Evolutionary conservation across 441 rosid species (phyloP), one percentile per base, ranked within the genome.

Genomic region (Aquilaria agallochum): DNA sequence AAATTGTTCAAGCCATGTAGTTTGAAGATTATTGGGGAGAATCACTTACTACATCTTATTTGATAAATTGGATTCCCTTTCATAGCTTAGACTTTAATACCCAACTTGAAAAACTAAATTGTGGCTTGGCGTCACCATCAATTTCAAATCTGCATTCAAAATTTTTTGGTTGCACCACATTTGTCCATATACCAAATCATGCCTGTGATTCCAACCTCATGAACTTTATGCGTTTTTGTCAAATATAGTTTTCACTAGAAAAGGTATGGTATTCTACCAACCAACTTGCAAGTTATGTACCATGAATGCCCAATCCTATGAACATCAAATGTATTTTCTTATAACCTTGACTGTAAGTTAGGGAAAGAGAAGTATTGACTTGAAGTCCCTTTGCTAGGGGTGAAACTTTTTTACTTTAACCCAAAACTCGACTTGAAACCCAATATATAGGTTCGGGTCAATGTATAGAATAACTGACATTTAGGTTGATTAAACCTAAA

Each of bases 191-290:
- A 3, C 67, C 15, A 5, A 32, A 50, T 11, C 0, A 40, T 46
- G 30, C 33, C 9, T 11, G 45, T 5, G 11, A 10, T 56, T 68
- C 2, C 14, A n/a, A 20, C 45, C 58, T 7, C 40, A 7, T 9
- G 49, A 20, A 20, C 64, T 11, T 44, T 69, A 53, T 63, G 68
- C 62, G 1, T 60, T 33, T 67, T 67, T 55, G 9, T 63, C 1
- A 54, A 58, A 2, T 69, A 62, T 56, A 48, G 33, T 61, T 15
- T 47, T 13, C 27, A 57, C 44, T 6, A 56, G 5, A 56, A 56
- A 51, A 47, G 48, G 8, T 69, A 62, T 40, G 14, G 9, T 62
- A 34, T 33, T 62, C 11, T n/a, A 63, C 11, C 64, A 58, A 20
- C 31, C 33, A 6, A 56, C 72, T 27, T 2, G 55, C 2, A 30